Evolutionary conservation across 2,329 filamentous ascomycete species (phyloP), one percentile per base, ranked within the genome.

Genomic region (Thelonectria rubi): DNA sequence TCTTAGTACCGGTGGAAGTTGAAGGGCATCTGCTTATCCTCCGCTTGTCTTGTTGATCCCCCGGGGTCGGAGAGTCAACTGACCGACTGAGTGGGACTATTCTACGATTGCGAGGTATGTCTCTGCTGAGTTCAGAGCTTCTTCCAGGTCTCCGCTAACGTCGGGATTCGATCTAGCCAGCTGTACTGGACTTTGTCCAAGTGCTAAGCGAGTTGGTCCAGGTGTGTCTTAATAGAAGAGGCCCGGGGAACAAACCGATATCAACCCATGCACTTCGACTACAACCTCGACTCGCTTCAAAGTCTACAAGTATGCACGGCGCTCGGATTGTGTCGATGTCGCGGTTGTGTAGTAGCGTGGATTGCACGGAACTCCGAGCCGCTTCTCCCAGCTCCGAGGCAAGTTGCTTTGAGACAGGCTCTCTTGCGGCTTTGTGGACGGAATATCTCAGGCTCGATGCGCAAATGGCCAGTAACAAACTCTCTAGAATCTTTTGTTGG

Each of bases 381-480:
- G 40, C 18, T 6, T 46, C 39, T 7, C 45, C 54, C 14, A 58
- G n/a, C 18, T 15, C 9, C 3, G 37, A 18, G 3, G 42, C 59
- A 26, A 58, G 47, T 14, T 30, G 14, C 9, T 45, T 37, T 7
- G 20, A 37, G 14, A 34, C n/a, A 1, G 37, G 15, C 26, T 45
- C 39, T 12, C 20, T 47, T 20, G 59, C 24, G 2, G 45, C 24
- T 46, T 49, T 51, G 39, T 62, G 60, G 2, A 55, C 42, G 5
- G 60, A 62, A 26, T 55, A 59, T n/a, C 51, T 45, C 18, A 52
- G 32, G 40, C 55, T 62, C 11, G 49, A 62, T 5, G 60, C 60
- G 20, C 60, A 62, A 10, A 59, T 59, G 8, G 60, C 60, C 3
- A 62, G 17, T 12, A 62, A 17, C 9, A 62, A 9, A 10, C 37